Evolutionary conservation across 148 eudicot genomes (phyloP).

Genomic region (Hydrangea macrophylla): DNA sequence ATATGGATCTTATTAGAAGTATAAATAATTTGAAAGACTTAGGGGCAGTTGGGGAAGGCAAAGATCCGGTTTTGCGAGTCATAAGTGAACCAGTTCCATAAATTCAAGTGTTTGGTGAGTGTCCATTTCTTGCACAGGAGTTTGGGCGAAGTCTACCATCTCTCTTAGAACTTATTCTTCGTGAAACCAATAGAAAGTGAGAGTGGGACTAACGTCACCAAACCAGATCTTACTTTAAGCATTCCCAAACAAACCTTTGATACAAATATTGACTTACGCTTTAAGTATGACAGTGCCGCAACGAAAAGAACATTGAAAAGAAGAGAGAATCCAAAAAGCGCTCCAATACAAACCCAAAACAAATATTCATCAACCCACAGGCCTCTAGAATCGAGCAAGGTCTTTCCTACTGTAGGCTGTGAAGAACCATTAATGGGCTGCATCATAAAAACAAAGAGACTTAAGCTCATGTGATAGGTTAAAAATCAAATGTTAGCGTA

Average conservation of each 20-base stretch:
- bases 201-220: too few species aligned
- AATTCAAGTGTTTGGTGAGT: too few species aligned
- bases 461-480: background rate
- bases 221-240: too few species aligned
- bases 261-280: conserved; percentile 28
- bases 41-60: too few species aligned
- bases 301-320: conserved; percentile 28
- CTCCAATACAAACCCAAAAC: conserved; percentile 34
- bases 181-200: too few species aligned
- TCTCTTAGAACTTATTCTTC: too few species aligned
- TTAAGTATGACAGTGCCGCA: conserved; percentile 26
- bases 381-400: conserved; percentile 31
- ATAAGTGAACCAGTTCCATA: too few species aligned
- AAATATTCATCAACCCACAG: conserved; percentile 21
- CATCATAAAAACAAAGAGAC: background rate
- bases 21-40: background rate
- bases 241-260: too few species aligned
- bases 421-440: conserved; percentile 21
- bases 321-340: conserved; percentile 26
- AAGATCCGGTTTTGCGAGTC: too few species aligned
- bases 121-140: too few species aligned
- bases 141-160: too few species aligned
- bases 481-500: background rate
- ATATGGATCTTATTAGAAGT: background rate
- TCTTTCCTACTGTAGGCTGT: conserved; percentile 30